Evolutionary conservation across 1,284 basidiomycete genomes (phyloP).

Genomic region (Anthracocystis panici-leucophaei): DNA sequence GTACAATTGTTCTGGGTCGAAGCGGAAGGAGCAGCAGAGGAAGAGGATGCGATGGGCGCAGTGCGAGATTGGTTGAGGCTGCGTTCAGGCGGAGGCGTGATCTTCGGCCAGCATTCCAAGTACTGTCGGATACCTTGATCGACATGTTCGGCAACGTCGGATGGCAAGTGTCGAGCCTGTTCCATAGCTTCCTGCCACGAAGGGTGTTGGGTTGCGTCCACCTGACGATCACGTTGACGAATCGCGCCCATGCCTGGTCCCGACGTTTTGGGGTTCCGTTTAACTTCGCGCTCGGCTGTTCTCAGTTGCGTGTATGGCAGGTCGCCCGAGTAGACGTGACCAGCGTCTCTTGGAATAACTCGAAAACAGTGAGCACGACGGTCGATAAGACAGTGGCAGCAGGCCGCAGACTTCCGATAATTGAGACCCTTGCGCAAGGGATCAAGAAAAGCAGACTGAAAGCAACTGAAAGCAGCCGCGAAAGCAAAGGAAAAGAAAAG

Average conservation of each 20-base stretch:
- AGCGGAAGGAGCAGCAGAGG: too few species aligned
- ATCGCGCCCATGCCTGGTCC: neutral
- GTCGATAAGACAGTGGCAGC: neutral
- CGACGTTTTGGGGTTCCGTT: neutral
- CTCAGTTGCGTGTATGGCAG: neutral
- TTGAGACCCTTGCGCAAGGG: neutral
- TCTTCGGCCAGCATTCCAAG: neutral
- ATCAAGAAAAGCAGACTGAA: neutral
- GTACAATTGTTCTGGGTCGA: too few species aligned
- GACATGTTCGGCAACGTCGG: neutral
- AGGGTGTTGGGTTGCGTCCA: neutral
- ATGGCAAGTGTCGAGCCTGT: neutral
- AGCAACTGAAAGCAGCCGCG: neutral
- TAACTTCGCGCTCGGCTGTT: neutral
- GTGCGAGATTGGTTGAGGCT: neutral
- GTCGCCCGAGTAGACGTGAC: neutral
- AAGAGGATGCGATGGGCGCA: too few species aligned
- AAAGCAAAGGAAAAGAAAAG: neutral
- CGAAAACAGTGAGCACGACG: neutral
- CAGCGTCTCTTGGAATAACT: neutral
- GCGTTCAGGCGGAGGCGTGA: neutral
- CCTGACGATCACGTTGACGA: neutral
- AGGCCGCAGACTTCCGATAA: neutral
- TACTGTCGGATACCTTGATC: neutral
- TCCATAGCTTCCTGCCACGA: neutral